phyloP scores from a whole-genome alignment of 805 yeast genomes.

The Kodamaea hsintzibuensis region DNA sequence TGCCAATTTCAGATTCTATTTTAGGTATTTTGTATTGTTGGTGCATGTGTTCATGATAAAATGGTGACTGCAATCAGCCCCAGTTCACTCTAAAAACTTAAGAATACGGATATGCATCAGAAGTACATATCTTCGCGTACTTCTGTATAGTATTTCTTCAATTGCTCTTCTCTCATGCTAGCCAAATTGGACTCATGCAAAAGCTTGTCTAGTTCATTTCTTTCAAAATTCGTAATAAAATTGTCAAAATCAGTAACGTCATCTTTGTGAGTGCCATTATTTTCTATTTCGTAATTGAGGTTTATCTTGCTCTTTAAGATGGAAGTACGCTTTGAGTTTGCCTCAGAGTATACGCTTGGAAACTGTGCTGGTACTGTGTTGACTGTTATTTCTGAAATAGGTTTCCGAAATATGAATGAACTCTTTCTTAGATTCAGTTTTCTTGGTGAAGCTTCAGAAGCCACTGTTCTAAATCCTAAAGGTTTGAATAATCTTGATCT shows the following conservation, averaged over 20 bases:
- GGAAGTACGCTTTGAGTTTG: constrained; percentile 13
- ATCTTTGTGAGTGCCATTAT: constrained; percentile 1
- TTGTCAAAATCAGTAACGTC: constrained; percentile 10
- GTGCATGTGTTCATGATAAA: too few species aligned
- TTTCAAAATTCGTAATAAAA: constrained; percentile 10
- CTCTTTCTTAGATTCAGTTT: background rate
- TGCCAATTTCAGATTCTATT: too few species aligned
- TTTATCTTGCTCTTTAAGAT: constrained; percentile 29
- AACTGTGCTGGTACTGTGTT: background rate
- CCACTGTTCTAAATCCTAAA: background rate
- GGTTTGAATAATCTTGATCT: background rate
- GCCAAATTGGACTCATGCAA: constrained; percentile 6
- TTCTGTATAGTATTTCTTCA: constrained; percentile 8
- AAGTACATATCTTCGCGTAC: background rate
- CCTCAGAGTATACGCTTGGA: background rate
- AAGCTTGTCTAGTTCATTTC: constrained; percentile 6
- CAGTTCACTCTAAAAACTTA: too few species aligned
- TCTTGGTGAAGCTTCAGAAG: background rate
- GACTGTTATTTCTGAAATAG: background rate
- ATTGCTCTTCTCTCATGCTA: constrained; percentile 8
- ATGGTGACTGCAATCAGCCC: too few species aligned
- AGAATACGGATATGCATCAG: too few species aligned
- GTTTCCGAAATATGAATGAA: background rate
- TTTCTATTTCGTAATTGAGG: constrained; percentile 24
- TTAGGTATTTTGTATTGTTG: too few species aligned